Percentiles rank a stretch among this genome's conserved stretches.
Conservation (phyloP, 1,284 basidiomycete genomes). For the Boletus holoroseus region DNA sequence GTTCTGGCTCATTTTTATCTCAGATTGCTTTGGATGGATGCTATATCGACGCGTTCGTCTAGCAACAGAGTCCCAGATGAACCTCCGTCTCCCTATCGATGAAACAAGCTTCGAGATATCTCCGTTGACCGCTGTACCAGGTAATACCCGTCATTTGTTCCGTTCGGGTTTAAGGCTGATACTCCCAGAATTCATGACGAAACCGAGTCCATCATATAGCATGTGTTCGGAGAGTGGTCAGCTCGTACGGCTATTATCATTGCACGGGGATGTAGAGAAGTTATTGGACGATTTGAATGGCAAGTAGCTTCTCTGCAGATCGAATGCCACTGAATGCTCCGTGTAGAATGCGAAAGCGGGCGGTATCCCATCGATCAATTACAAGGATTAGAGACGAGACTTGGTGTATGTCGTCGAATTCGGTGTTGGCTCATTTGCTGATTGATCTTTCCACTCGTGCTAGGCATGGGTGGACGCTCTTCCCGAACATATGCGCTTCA, state of each 20-base stretch:
- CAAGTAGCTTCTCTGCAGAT: slow-evolving; percentile 8
- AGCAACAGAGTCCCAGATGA: slow-evolving; percentile 50
- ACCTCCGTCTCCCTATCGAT: slow-evolving; percentile 64
- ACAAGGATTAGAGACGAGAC: slow-evolving; percentile 25
- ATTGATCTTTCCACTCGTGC: neutral
- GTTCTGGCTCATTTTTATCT: slow-evolving; percentile 69
- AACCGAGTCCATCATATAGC: slow-evolving; percentile 42
- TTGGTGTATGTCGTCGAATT: slow-evolving; percentile 22
- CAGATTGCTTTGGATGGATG: slow-evolving; percentile 47
- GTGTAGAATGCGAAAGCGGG: slow-evolving; percentile 25
- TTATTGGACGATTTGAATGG: slow-evolving; percentile 38
- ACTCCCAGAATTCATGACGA: slow-evolving; percentile 56
- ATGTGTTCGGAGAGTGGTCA: slow-evolving; percentile 63
- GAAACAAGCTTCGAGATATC: slow-evolving; percentile 72
- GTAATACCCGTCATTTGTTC: slow-evolving; percentile 35
- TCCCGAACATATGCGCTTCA: slow-evolving; percentile 63
- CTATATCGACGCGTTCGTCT: slow-evolving; percentile 47
- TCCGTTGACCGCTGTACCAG: slow-evolving; percentile 53
- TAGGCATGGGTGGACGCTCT: slow-evolving; percentile 62
- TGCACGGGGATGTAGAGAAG: slow-evolving; percentile 54
- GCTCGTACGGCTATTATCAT: slow-evolving; percentile 58
- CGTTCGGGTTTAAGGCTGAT: slow-evolving; percentile 9
- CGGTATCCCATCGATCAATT: slow-evolving; percentile 20
- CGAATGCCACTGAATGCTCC: slow-evolving; percentile 2
- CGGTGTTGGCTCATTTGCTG: slow-evolving; percentile 1